phyloP scores from a whole-genome alignment of 148 eudicot species.

The Persicaria tinctoria region DNA sequence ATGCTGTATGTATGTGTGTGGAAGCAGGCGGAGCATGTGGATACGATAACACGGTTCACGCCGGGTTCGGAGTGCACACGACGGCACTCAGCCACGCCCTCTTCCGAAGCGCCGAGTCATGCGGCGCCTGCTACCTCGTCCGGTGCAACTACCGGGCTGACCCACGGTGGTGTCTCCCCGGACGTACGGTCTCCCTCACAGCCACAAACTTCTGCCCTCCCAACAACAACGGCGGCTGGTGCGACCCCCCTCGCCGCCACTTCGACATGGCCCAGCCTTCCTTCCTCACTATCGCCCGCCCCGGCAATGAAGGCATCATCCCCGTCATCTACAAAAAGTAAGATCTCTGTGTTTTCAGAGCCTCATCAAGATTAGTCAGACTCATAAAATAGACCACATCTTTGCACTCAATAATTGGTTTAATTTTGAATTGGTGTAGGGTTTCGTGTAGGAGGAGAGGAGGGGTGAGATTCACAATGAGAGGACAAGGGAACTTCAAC shows the following conservation, averaged over 20 bases:
- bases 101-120: slow-evolving; percentile 48
- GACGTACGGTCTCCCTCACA: slow-evolving; percentile 30
- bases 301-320: slow-evolving; percentile 56
- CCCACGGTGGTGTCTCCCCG: slow-evolving; percentile 56
- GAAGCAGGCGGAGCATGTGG: slow-evolving; percentile 73
- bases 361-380: too few species aligned
- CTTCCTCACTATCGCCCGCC: slow-evolving; percentile 50
- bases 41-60: slow-evolving; percentile 55
- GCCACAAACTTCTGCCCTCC: slow-evolving; percentile 93
- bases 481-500: slow-evolving; percentile 72
- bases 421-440: slow-evolving; percentile 17
- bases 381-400: too few species aligned
- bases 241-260: slow-evolving; percentile 59
- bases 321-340: slow-evolving; percentile 64
- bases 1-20: too few species aligned
- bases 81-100: slow-evolving; percentile 58
- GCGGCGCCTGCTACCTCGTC: slow-evolving; percentile 75
- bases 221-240: slow-evolving; percentile 77
- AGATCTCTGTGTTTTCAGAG: not conserved
- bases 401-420: too few species aligned
- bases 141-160: slow-evolving; percentile 41
- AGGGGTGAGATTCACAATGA: slow-evolving; percentile 71
- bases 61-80: slow-evolving; percentile 70
- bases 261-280: slow-evolving; percentile 74
- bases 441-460: slow-evolving; percentile 58